Conservation (phyloP, 169 alveolate species). For the Besnoitia besnoiti region DNA sequence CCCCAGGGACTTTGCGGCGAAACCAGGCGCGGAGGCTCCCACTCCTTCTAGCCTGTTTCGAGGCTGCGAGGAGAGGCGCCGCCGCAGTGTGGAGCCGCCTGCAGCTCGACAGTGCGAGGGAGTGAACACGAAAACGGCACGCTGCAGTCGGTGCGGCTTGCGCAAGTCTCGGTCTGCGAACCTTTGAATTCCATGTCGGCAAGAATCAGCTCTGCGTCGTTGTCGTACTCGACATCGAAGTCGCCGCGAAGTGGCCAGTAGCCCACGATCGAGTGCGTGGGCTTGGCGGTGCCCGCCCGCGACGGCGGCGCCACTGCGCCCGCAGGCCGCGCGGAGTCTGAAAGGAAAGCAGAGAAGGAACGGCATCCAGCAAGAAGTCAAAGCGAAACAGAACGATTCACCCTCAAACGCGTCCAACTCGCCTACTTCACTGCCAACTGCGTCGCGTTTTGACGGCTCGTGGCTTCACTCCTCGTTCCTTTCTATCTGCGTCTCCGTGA, state of each 20-base stretch:
- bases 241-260: conserved; percentile 98
- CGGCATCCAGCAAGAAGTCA: background rate
- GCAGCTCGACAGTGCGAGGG: too few relatives aligned
- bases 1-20: too few relatives aligned
- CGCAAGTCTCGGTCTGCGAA: too few relatives aligned
- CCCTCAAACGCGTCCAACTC: background rate
- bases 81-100: too few relatives aligned
- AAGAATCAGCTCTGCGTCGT: conserved; percentile 96
- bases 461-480: background rate
- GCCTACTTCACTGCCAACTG: background rate
- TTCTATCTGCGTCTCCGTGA: background rate
- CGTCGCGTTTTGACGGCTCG: background rate
- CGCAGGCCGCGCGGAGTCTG: background rate
- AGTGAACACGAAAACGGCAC: too few relatives aligned
- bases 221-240: conserved; percentile 97
- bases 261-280: conserved; percentile 89
- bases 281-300: conserved; percentile 59
- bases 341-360: background rate
- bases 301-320: conserved; percentile 10
- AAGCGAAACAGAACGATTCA: too few relatives aligned
- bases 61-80: too few relatives aligned
- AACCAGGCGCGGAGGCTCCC: too few relatives aligned
- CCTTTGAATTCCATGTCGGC: conserved; percentile 97
- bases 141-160: too few relatives aligned
- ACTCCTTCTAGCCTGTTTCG: too few relatives aligned